Percentiles rank a stretch among this genome's conserved stretches.
phyloP scores from a whole-genome alignment of 805 yeast species.

The Saccharomycopsis sp. region DNA sequence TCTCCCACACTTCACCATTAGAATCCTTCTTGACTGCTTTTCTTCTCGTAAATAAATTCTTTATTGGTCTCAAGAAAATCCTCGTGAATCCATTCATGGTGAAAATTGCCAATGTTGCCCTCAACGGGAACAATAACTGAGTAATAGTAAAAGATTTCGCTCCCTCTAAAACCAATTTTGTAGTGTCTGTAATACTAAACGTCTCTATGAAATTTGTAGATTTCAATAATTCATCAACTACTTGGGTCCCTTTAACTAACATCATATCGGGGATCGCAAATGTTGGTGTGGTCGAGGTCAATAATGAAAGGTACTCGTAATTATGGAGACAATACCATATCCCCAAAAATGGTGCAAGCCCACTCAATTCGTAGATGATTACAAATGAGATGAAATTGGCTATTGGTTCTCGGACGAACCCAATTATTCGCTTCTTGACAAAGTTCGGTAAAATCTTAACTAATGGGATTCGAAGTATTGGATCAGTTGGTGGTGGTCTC shows the following conservation, averaged over 20 bases:
- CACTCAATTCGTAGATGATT: constrained; percentile 9
- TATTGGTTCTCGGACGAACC: constrained; percentile 8
- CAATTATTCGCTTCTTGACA: not conserved
- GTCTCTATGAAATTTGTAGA: constrained; percentile 1
- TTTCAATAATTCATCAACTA: constrained; percentile 5
- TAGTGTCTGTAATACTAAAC: constrained; percentile 2
- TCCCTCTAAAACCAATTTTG: constrained; percentile 4
- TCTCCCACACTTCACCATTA: constrained; percentile 5
- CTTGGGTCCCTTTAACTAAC: constrained; percentile 6
- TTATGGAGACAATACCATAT: constrained; percentile 11
- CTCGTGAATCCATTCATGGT: constrained; percentile 2
- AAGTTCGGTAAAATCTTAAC: not conserved
- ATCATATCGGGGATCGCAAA: constrained; percentile 6
- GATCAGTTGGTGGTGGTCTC: no score
- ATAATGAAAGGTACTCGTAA: constrained; percentile 2
- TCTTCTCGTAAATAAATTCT: not conserved
- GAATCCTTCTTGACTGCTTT: not conserved
- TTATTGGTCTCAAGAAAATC: constrained; percentile 4
- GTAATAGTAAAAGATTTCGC: constrained; percentile 10
- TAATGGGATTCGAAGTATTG: not conserved
- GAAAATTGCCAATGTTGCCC: constrained; percentile 8
- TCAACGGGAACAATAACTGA: constrained; percentile 9
- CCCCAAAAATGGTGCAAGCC: constrained; percentile 7
- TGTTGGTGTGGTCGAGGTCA: not conserved
- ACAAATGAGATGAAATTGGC: constrained; percentile 8